Evolutionary conservation across 192 early-diverging fungal species (phyloP).

Genomic region (Chytriomyces confervae): DNA sequence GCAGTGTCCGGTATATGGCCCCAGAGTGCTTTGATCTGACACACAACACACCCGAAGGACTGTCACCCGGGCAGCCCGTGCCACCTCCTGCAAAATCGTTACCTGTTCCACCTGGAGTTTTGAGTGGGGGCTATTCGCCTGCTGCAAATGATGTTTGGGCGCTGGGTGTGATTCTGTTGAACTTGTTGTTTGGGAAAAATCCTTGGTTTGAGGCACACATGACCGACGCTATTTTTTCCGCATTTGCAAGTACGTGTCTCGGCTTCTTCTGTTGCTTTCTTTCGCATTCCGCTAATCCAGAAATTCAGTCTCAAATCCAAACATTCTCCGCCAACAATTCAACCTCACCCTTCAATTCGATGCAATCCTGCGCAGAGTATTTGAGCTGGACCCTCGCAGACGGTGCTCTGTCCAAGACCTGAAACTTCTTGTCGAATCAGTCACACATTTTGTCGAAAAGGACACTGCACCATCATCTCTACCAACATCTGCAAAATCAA

Average conservation of each 20-base stretch:
- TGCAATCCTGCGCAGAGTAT: slow-evolving; percentile 71
- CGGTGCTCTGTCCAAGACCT: slow-evolving; percentile 35
- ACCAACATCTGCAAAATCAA: background rate
- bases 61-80: slow-evolving; percentile 54
- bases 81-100: slow-evolving; percentile 60
- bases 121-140: slow-evolving; percentile 60
- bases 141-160: slow-evolving; percentile 91
- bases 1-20: slow-evolving; percentile 86
- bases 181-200: slow-evolving; percentile 84
- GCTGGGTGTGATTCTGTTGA: slow-evolving; percentile 87
- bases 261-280: background rate
- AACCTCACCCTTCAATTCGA: slow-evolving; percentile 70
- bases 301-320: slow-evolving; percentile 29
- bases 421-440: slow-evolving; percentile 25
- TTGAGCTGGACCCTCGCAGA: slow-evolving; percentile 63
- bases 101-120: slow-evolving; percentile 46
- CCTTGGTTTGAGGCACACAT: slow-evolving; percentile 67
- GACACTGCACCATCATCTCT: slow-evolving; percentile 1
- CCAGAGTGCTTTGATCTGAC: slow-evolving; percentile 64
- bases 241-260: slow-evolving; percentile 44
- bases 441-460: slow-evolving; percentile 29
- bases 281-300: background rate
- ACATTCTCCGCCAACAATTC: slow-evolving; percentile 47
- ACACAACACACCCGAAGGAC: slow-evolving; percentile 44
- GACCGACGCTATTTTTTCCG: slow-evolving; percentile 79